A percentile compares a stretch with the other conserved stretches of the same genome.
phyloP scores from a whole-genome alignment of 441 rosid species.

The Pelargonium cotyledonis region DNA sequence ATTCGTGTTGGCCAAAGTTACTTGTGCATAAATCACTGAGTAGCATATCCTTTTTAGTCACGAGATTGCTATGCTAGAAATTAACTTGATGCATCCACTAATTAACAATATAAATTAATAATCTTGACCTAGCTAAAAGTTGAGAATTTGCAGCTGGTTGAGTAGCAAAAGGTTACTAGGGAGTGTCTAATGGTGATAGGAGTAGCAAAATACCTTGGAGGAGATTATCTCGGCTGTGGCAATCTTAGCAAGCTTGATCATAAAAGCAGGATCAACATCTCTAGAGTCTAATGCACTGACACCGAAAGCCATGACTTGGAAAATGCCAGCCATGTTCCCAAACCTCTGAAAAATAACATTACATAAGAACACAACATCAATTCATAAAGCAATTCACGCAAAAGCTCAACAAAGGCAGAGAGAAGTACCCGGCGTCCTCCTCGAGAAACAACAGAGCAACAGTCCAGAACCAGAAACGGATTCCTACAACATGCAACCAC shows the following conservation, averaged over 20 bases:
- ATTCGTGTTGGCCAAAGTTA: background rate
- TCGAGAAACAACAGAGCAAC: constrained; percentile 74
- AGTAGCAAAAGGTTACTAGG: background rate
- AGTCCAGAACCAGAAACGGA: constrained; percentile 88
- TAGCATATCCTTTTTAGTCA: background rate
- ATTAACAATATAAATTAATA: background rate
- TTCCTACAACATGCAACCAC: constrained; percentile 42
- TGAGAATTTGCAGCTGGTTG: background rate
- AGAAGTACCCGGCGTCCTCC: constrained; percentile 81
- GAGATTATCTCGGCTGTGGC: constrained; percentile 91
- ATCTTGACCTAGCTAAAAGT: background rate
- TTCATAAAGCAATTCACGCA: background rate
- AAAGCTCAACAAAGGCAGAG: background rate
- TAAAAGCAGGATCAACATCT: constrained; percentile 62
- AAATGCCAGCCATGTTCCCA: constrained; percentile 90
- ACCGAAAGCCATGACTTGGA: constrained; percentile 87
- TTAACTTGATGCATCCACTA: background rate
- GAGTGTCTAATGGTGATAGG: background rate
- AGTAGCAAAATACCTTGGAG: constrained; percentile 51
- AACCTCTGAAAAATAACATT: constrained; percentile 48
- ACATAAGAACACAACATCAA: background rate
- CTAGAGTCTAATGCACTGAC: constrained; percentile 53
- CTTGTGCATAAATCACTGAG: background rate
- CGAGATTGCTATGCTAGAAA: background rate
- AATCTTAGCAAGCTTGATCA: constrained; percentile 87